These are phyloP conservation scores for Nymphaea thermarum DNA, from an alignment of 164 flowering plant genomes.

Conservation along the genomic window DNA sequence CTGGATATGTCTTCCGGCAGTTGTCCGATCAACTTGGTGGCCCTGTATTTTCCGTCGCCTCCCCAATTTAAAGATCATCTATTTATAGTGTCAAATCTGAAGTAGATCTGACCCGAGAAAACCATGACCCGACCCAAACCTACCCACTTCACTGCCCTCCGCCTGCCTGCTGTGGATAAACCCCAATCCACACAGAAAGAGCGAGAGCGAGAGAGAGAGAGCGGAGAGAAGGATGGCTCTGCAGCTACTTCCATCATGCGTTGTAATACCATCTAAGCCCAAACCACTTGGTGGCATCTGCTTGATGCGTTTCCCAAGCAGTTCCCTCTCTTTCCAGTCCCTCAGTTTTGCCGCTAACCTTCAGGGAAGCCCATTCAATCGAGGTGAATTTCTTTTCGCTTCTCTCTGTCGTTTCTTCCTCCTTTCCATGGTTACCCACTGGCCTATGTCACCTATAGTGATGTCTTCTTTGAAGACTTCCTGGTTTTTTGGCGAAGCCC, in stretches of 20 bases:
- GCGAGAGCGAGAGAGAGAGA: constrained; percentile 3
- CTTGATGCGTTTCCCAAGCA: constrained; percentile 8
- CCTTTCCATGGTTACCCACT: background rate
- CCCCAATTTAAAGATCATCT: too few species aligned
- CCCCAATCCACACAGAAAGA: too few species aligned
- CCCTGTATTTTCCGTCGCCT: too few species aligned
- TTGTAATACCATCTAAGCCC: constrained; percentile 25
- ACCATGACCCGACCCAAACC: too few species aligned
- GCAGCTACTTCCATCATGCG: constrained; percentile 21
- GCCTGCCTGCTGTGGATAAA: background rate
- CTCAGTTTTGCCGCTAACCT: constrained; percentile 43
- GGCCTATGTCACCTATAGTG: too few species aligned
- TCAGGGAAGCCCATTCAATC: constrained; percentile 25
- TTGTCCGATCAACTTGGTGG: too few species aligned
- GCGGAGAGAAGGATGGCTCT: constrained; percentile 16
- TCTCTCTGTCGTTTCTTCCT: background rate
- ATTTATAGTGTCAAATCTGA: too few species aligned
- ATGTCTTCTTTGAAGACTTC: background rate
- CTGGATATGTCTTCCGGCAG: too few species aligned
- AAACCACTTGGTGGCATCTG: constrained; percentile 17
- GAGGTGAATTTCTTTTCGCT: constrained; percentile 18
- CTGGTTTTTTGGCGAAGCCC: background rate
- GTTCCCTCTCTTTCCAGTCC: constrained; percentile 13
- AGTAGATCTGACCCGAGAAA: too few species aligned
- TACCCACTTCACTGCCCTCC: too few species aligned